phyloP scores from a whole-genome alignment of 805 yeast genomes.

The Saturnispora quitensis region DNA sequence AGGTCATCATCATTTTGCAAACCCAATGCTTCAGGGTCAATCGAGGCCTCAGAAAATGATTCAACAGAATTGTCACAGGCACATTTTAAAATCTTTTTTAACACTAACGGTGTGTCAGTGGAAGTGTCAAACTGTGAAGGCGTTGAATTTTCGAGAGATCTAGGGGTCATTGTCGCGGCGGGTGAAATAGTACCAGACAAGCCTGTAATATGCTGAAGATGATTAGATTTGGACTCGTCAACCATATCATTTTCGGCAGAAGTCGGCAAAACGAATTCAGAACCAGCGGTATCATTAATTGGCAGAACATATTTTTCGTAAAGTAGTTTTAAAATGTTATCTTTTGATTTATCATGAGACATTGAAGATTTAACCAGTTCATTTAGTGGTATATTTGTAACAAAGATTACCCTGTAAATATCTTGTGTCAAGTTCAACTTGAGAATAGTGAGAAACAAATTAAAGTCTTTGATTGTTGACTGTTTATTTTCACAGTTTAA shows the following conservation, averaged over 20 bases:
- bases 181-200: slow-evolving; percentile 7
- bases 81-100: slow-evolving; percentile 15
- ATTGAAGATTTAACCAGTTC: slow-evolving; percentile 17
- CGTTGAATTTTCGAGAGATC: slow-evolving; percentile 1
- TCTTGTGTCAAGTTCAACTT: slow-evolving; percentile 19
- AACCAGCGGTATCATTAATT: slow-evolving; percentile 23
- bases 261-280: slow-evolving; percentile 21
- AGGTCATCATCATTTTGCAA: slow-evolving; percentile 8
- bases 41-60: slow-evolving; percentile 14
- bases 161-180: slow-evolving; percentile 6
- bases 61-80: slow-evolving; percentile 14
- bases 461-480: slow-evolving; percentile 19
- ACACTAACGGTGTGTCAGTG: not conserved
- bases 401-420: slow-evolving; percentile 19
- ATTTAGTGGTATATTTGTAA: slow-evolving; percentile 15
- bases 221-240: slow-evolving; percentile 3
- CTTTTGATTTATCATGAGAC: slow-evolving; percentile 17
- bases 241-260: slow-evolving; percentile 9
- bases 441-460: slow-evolving; percentile 20
- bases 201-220: not conserved
- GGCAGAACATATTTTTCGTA: slow-evolving; percentile 25
- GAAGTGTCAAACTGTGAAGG: slow-evolving; percentile 1
- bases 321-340: slow-evolving; percentile 17
- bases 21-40: slow-evolving; percentile 18
- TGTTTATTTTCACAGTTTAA: slow-evolving; percentile 18